These are phyloP conservation scores for Citrus medica DNA, from an alignment of 345 rosid genomes.

Conservation along the genomic window DNA sequence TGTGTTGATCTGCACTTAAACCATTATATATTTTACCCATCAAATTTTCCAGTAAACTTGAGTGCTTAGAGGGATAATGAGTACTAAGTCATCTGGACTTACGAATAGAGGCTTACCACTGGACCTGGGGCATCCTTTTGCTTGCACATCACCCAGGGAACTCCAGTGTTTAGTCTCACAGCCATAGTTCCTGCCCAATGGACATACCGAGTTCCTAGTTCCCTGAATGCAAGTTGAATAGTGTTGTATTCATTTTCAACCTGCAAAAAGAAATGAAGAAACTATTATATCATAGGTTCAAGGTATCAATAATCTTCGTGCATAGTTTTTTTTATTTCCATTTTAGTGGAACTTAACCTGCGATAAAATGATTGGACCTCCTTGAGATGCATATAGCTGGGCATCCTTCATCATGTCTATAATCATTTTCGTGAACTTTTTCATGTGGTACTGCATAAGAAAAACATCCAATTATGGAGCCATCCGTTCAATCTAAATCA, in stretches of 20 bases:
- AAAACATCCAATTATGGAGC: neutral
- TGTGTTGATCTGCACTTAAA: constrained; percentile 35
- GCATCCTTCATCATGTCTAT: constrained; percentile 35
- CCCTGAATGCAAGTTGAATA: constrained; percentile 38
- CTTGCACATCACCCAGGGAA: constrained; percentile 61
- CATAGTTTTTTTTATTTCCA: neutral
- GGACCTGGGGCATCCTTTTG: constrained; percentile 48
- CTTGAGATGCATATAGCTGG: constrained; percentile 44
- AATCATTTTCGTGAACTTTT: constrained; percentile 26
- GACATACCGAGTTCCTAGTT: constrained; percentile 34
- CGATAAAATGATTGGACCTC: constrained; percentile 49
- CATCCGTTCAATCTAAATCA: neutral
- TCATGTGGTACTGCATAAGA: constrained; percentile 36
- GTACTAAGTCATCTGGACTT: no score
- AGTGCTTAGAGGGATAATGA: no score
- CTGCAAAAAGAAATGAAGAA: constrained; percentile 13
- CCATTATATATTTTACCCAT: neutral
- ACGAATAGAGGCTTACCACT: constrained; percentile 23
- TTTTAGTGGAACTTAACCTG: constrained; percentile 26
- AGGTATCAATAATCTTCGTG: neutral
- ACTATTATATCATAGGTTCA: neutral
- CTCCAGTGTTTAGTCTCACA: constrained; percentile 31
- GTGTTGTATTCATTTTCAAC: constrained; percentile 52
- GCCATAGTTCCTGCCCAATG: constrained; percentile 57
- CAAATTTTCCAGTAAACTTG: neutral